These are phyloP conservation scores for Avena atlantica DNA, from an alignment of 176 grass and related monocot species.

Conservation along the genomic window DNA sequence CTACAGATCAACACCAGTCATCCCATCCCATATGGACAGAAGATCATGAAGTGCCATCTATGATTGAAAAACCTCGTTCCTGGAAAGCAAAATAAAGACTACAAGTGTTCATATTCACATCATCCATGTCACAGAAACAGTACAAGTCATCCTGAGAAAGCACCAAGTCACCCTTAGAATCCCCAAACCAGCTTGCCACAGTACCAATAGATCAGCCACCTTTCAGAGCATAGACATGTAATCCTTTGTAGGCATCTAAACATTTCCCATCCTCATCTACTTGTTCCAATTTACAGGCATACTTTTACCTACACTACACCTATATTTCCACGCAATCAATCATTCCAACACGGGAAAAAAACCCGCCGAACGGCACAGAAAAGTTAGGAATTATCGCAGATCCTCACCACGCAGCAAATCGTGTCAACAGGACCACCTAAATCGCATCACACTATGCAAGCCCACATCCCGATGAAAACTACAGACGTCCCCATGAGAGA, in stretches of 20 bases:
- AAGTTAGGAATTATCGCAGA: too few relatives aligned
- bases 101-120: neutral
- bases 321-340: too few relatives aligned
- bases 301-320: too few relatives aligned
- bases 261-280: too few relatives aligned
- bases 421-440: too few relatives aligned
- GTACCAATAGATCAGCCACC: neutral
- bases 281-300: too few relatives aligned
- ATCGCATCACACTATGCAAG: too few relatives aligned
- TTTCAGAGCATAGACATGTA: neutral
- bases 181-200: neutral
- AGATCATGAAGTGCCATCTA: neutral
- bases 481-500: too few relatives aligned
- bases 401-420: too few relatives aligned
- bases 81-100: neutral
- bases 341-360: too few relatives aligned
- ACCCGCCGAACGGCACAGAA: too few relatives aligned
- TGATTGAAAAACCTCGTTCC: fast-evolving
- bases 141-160: neutral
- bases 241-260: neutral
- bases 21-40: neutral
- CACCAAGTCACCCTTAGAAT: neutral
- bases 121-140: neutral
- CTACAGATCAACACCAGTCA: neutral
- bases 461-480: too few relatives aligned